Evolutionary conservation across 2,329 filamentous ascomycete genomes (phyloP).

Genomic region (Ceratocystis harringtonii): DNA sequence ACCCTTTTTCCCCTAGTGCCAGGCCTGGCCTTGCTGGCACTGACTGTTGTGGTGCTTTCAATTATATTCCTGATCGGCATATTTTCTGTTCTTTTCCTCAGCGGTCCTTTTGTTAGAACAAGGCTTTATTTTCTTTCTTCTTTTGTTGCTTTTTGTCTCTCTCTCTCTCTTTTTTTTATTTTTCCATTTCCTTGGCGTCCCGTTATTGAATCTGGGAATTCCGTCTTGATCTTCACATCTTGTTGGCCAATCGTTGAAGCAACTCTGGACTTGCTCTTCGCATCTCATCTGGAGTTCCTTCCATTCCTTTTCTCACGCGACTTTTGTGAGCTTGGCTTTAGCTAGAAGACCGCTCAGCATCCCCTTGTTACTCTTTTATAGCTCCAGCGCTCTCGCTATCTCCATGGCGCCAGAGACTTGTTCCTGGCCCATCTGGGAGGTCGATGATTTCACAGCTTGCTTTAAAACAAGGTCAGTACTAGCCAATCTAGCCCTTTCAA

Average conservation of each 20-base stretch:
- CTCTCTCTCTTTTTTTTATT: background rate
- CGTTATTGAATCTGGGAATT: background rate
- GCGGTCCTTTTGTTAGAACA: background rate
- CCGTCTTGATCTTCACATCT: background rate
- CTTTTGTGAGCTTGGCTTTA: slow-evolving; percentile 1
- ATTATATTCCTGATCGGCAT: background rate
- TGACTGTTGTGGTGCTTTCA: background rate
- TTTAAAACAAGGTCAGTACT: slow-evolving; percentile 51
- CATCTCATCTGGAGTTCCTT: background rate
- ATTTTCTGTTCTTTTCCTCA: background rate
- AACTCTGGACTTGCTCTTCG: background rate
- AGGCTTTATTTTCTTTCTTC: background rate
- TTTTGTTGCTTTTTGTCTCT: background rate
- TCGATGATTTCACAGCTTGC: slow-evolving; percentile 49
- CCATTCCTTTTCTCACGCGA: background rate
- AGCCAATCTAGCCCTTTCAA: background rate
- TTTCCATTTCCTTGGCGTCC: background rate
- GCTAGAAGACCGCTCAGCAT: background rate
- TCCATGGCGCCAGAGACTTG: slow-evolving; percentile 16
- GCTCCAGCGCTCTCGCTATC: background rate
- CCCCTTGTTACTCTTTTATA: background rate
- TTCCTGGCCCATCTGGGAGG: slow-evolving; percentile 42
- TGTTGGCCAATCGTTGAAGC: too few relatives aligned
- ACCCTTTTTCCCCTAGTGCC: background rate
- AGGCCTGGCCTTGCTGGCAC: background rate